These are phyloP conservation scores for Melaleuca alternifolia DNA, from an alignment of 345 rosid genomes.

Conservation along the genomic window DNA sequence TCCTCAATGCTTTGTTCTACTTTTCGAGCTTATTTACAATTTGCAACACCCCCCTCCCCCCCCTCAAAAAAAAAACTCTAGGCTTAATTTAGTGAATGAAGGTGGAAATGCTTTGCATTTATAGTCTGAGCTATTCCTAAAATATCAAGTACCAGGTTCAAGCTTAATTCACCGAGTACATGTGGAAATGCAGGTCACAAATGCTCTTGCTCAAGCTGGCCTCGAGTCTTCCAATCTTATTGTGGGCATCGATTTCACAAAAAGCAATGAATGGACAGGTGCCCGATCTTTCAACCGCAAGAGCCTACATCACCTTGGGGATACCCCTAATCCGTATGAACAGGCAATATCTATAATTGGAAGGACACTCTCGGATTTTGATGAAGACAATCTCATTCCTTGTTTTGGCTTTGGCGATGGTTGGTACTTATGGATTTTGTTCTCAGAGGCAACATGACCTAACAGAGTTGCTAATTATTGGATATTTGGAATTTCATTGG, in stretches of 20 bases:
- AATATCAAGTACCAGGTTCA: not conserved
- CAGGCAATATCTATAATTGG: slow-evolving; percentile 47
- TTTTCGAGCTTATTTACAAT: not conserved
- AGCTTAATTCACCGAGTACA: not conserved
- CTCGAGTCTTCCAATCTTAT: slow-evolving; percentile 76
- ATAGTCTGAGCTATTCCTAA: not conserved
- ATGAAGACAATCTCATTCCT: slow-evolving; percentile 43
- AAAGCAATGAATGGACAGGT: slow-evolving; percentile 78
- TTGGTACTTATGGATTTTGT: slow-evolving; percentile 1
- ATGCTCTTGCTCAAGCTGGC: slow-evolving; percentile 58
- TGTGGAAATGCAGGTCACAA: slow-evolving; percentile 35
- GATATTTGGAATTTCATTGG: not conserved
- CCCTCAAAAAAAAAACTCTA: not conserved
- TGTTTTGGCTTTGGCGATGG: slow-evolving; percentile 52
- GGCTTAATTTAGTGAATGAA: not conserved
- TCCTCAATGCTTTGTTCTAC: not conserved
- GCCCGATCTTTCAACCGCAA: slow-evolving; percentile 23
- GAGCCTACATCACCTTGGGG: slow-evolving; percentile 33
- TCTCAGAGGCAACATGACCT: not conserved
- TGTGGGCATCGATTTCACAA: slow-evolving; percentile 62
- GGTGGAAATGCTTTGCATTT: not conserved
- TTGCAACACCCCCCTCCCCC: too few relatives aligned
- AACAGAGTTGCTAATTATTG: not conserved
- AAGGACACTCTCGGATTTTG: slow-evolving; percentile 37
- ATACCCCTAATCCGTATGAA: slow-evolving; percentile 33